Evolutionary conservation across 2,329 filamentous ascomycete genomes (phyloP).

Genomic region (Cordyceps sp.): DNA sequence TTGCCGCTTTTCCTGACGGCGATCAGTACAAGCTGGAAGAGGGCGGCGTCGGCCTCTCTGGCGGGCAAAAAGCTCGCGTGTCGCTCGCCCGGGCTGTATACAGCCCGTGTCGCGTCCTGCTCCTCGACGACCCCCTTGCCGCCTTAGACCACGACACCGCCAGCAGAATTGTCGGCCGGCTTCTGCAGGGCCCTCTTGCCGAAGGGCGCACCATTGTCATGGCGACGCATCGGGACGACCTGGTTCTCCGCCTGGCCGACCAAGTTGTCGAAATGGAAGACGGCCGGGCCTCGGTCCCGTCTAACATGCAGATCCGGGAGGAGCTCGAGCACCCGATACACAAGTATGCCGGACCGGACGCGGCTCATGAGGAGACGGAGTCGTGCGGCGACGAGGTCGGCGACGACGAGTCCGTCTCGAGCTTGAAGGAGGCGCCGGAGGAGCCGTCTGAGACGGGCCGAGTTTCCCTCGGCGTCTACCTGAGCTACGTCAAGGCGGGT

Average conservation of each 20-base stretch:
- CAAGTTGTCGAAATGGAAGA: slow-evolving; percentile 56
- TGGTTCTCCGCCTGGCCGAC: slow-evolving; percentile 56
- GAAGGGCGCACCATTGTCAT: slow-evolving; percentile 56
- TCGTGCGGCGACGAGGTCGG: slow-evolving; percentile 19
- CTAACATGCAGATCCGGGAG: slow-evolving; percentile 24
- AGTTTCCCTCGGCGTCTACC: slow-evolving; percentile 62
- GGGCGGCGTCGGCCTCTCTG: slow-evolving; percentile 45
- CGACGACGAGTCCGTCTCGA: slow-evolving; percentile 6
- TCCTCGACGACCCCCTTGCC: slow-evolving; percentile 47
- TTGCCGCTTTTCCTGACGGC: slow-evolving; percentile 36
- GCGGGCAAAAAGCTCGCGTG: slow-evolving; percentile 46
- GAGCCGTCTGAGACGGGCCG: slow-evolving; percentile 38
- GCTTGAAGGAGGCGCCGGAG: slow-evolving; percentile 13
- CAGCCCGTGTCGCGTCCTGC: slow-evolving; percentile 35
- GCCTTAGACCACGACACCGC: slow-evolving; percentile 47
- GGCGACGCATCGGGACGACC: slow-evolving; percentile 64
- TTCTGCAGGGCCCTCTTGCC: slow-evolving; percentile 40
- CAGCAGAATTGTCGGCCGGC: slow-evolving; percentile 42
- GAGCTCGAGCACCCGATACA: slow-evolving; percentile 21
- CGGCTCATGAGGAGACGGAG: slow-evolving; percentile 5
- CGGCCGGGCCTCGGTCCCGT: slow-evolving; percentile 35
- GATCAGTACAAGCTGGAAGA: slow-evolving; percentile 44
- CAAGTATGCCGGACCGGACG: slow-evolving; percentile 6
- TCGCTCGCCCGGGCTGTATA: slow-evolving; percentile 47
- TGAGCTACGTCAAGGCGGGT: slow-evolving; percentile 72